phyloP scores from a whole-genome alignment of 129 eudicot species.

The Arctium lappa region DNA sequence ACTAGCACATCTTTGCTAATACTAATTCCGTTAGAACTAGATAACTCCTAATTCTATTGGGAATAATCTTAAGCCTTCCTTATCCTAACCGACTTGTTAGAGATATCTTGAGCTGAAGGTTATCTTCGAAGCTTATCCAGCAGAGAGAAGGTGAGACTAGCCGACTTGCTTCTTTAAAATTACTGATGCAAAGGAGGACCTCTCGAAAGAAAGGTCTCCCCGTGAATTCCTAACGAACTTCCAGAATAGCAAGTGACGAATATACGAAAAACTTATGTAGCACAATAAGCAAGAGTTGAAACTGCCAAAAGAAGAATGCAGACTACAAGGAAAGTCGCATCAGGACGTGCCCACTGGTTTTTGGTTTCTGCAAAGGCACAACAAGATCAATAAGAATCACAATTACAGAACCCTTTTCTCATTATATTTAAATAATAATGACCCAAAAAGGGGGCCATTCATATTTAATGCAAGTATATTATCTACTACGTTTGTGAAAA shows the following conservation, averaged over 20 bases:
- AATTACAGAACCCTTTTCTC: background rate
- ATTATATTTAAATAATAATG: background rate
- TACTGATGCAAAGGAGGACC: no score
- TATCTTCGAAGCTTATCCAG: no score
- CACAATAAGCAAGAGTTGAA: constrained; percentile 86
- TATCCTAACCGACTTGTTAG: no score
- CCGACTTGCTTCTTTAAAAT: background rate
- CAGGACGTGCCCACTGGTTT: constrained; percentile 99
- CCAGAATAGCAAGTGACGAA: constrained; percentile 4
- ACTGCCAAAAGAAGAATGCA: constrained; percentile 83
- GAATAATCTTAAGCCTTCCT: no score
- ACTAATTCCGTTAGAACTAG: no score
- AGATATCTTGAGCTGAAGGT: no score
- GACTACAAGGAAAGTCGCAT: constrained; percentile 94
- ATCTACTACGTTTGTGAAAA: no score
- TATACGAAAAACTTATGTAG: constrained; percentile 58
- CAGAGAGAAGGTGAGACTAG: no score
- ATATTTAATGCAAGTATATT: no score
- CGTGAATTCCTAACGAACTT: background rate
- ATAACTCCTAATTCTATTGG: no score
- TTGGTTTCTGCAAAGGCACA: constrained; percentile 71
- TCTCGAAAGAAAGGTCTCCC: no score
- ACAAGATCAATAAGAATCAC: background rate
- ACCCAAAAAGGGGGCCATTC: background rate
- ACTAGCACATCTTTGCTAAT: no score